Conservation (phyloP, 805 yeast species). For the Debaryomyces maramus region DNA sequence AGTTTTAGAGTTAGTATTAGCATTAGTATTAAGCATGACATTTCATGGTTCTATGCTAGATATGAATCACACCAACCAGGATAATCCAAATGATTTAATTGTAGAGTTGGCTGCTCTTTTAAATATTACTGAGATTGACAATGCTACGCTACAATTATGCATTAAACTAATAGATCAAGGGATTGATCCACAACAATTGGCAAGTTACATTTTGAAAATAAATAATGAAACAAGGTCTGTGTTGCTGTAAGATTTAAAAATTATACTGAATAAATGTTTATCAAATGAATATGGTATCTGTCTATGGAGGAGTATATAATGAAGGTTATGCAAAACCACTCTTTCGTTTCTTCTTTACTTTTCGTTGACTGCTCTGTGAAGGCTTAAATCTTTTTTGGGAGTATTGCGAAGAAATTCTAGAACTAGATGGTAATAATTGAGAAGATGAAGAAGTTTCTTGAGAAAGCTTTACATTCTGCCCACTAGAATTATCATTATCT, state of each 20-base stretch:
- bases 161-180: slow-evolving; percentile 36
- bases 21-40: too few relatives aligned
- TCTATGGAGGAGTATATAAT: neutral
- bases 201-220: slow-evolving; percentile 24
- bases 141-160: slow-evolving; percentile 30
- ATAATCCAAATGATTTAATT: slow-evolving; percentile 13
- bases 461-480: neutral
- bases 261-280: too few relatives aligned
- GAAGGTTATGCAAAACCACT: slow-evolving; percentile 57
- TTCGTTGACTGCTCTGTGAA: slow-evolving; percentile 15
- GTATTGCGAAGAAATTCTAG: neutral
- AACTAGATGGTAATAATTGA: slow-evolving; percentile 3
- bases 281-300: neutral
- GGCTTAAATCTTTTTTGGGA: slow-evolving; percentile 6
- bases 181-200: slow-evolving; percentile 37
- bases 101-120: slow-evolving; percentile 26
- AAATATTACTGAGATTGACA: slow-evolving; percentile 25
- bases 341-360: slow-evolving; percentile 42
- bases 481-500: neutral
- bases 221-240: slow-evolving; percentile 25
- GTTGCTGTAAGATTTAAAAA: slow-evolving; percentile 6
- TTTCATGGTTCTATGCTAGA: too few relatives aligned
- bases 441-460: slow-evolving; percentile 6
- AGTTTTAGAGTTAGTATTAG: too few relatives aligned
- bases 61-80: neutral